Percentiles rank a stretch among this genome's conserved stretches.
Conservation (phyloP, 75 land plant species). For the Ceratopteris richardii region DNA sequence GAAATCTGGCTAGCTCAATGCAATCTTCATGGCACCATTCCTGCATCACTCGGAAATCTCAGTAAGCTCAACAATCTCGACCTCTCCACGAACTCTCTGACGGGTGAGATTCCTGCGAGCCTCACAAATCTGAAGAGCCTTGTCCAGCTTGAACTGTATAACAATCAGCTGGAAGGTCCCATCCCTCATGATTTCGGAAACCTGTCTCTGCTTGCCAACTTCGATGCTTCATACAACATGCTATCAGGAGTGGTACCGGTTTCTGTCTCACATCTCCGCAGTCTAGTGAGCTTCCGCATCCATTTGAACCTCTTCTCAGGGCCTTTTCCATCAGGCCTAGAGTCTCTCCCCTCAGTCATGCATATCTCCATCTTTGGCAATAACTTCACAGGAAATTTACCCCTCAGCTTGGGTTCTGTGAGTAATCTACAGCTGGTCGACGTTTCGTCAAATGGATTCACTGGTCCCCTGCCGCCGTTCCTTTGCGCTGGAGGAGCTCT, state of each 20-base stretch:
- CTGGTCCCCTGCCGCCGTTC: slow-evolving; percentile 55
- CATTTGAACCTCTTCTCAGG: too few species aligned
- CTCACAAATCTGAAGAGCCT: slow-evolving; percentile 18
- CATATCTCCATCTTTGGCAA: too few species aligned
- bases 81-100: slow-evolving; percentile 1
- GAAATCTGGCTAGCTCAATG: slow-evolving; percentile 66
- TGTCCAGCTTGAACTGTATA: slow-evolving; percentile 20
- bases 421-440: slow-evolving; percentile 14
- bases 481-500: slow-evolving; percentile 43
- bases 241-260: slow-evolving; percentile 43
- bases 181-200: slow-evolving; percentile 33
- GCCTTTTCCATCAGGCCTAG: too few species aligned
- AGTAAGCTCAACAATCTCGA: slow-evolving; percentile 29
- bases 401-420: too few species aligned
- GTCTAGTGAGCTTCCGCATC: too few species aligned
- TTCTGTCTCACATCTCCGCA: too few species aligned
- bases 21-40: slow-evolving; percentile 49
- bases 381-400: too few species aligned
- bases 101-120: slow-evolving; percentile 7
- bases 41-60: slow-evolving; percentile 43
- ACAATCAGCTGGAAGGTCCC: slow-evolving; percentile 41
- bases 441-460: slow-evolving; percentile 38
- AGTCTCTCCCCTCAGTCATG: too few species aligned
- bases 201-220: slow-evolving; percentile 21
- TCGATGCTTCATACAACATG: slow-evolving; percentile 43